A percentile compares a stretch with the other conserved stretches of the same genome.
Evolutionary conservation across 768 basidiomycete species (phyloP).

Genomic region (Rhodotorula sphaerocarpa): DNA sequence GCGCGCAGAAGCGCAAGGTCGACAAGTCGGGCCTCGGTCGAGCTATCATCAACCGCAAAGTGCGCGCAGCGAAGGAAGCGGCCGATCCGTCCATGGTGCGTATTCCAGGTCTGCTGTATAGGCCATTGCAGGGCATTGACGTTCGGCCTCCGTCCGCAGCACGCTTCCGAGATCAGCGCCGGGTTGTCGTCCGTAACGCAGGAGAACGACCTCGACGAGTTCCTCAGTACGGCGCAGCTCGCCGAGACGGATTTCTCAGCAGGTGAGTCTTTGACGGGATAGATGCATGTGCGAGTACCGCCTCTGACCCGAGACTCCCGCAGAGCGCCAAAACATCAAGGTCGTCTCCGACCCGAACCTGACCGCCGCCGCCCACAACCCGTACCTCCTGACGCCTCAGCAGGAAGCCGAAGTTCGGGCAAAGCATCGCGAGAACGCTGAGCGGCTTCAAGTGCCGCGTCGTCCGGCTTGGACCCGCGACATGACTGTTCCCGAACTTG

Average conservation of each 20-base stretch:
- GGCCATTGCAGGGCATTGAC: not conserved
- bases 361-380: slow-evolving; percentile 54
- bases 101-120: not conserved
- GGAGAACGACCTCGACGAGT: slow-evolving; percentile 90
- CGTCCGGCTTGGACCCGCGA: slow-evolving; percentile 78
- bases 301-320: slow-evolving; percentile 14
- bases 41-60: slow-evolving; percentile 87
- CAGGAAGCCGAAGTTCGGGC: slow-evolving; percentile 69
- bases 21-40: slow-evolving; percentile 63
- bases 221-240: slow-evolving; percentile 84
- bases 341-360: slow-evolving; percentile 43
- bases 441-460: slow-evolving; percentile 67
- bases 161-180: slow-evolving; percentile 63
- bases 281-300: not conserved
- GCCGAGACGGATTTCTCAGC: slow-evolving; percentile 95
- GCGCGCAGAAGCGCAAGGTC: slow-evolving; percentile 27
- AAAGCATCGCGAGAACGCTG: slow-evolving; percentile 66
- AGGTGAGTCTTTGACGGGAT: slow-evolving; percentile 51
- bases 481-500: slow-evolving; percentile 69
- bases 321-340: slow-evolving; percentile 46
- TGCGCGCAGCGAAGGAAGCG: slow-evolving; percentile 60
- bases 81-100: slow-evolving; percentile 33
- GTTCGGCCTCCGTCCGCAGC: slow-evolving; percentile 47
- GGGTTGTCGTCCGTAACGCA: slow-evolving; percentile 86
- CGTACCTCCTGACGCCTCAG: slow-evolving; percentile 70